Evolutionary conservation across 176 grass and related monocot genomes (phyloP).

Genomic region (Oryza punctata): DNA sequence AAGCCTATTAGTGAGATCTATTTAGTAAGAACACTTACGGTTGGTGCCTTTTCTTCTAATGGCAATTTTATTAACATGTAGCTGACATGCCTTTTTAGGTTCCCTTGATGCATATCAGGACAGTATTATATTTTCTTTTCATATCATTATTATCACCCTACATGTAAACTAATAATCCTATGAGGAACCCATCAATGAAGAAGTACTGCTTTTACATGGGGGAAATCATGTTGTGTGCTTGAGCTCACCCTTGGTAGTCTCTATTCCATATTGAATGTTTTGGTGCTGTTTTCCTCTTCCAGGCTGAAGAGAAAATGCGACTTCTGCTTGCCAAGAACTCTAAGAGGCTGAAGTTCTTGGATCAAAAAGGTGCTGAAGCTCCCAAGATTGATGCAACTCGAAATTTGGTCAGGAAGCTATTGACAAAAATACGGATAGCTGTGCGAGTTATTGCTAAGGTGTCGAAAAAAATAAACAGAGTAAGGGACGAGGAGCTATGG

Average conservation of each 20-base stretch:
- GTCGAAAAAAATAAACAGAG: constrained; percentile 77
- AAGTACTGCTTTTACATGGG: background rate
- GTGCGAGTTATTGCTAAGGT: constrained; percentile 66
- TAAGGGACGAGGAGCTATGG: constrained; percentile 86
- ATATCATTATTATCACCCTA: background rate
- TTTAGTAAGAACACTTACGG: background rate
- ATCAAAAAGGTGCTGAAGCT: constrained; percentile 65
- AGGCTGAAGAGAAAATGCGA: constrained; percentile 93
- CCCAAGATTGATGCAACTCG: constrained; percentile 71
- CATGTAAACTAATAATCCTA: background rate
- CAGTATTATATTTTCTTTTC: background rate
- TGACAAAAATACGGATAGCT: constrained; percentile 69
- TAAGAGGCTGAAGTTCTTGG: constrained; percentile 71
- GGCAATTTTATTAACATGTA: background rate
- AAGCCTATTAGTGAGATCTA: background rate
- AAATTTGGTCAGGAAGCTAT: constrained; percentile 60
- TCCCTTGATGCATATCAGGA: background rate
- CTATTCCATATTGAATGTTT: constrained; percentile 10
- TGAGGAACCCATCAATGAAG: background rate
- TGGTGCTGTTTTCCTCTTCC: constrained; percentile 15
- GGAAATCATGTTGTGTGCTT: constrained; percentile 11
- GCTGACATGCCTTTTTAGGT: background rate
- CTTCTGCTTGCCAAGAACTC: constrained; percentile 67
- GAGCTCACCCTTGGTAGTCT: background rate
- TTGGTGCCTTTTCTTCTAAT: constrained; percentile 7